Conservation (phyloP, 129 eudicot species). For the Escallonia herrerae region DNA sequence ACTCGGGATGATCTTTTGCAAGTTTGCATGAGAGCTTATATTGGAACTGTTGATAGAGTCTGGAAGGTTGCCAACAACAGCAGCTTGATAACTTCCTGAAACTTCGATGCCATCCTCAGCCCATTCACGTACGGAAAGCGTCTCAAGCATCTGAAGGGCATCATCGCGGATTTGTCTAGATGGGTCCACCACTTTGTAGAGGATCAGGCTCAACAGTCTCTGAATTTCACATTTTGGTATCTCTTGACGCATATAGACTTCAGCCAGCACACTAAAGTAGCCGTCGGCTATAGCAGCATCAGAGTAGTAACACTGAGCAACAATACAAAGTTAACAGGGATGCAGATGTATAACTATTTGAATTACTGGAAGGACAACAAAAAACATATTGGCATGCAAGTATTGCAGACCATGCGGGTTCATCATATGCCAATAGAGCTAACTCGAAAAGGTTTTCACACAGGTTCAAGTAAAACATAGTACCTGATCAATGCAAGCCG, state of each 20-base stretch:
- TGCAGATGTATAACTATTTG: not conserved
- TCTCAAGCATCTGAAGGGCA: conserved; percentile 99
- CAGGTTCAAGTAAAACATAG: not conserved
- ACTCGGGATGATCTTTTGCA: conserved; percentile 97
- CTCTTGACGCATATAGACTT: conserved; percentile 99
- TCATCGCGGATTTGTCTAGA: conserved; percentile 97
- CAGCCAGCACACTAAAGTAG: conserved; percentile 95
- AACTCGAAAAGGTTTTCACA: no score
- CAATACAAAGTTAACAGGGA: conserved; percentile 2
- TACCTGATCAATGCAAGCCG: conserved; percentile 99
- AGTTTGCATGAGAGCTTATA: conserved; percentile 97
- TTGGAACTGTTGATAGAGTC: conserved; percentile 99
- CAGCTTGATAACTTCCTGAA: conserved; percentile 90
- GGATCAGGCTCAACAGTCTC: conserved; percentile 82
- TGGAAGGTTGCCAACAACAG: conserved; percentile 98
- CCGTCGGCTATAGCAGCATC: conserved; percentile 99
- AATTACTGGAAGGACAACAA: not conserved
- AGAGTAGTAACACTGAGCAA: conserved; percentile 80
- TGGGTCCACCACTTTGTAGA: conserved; percentile 98
- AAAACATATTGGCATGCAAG: not conserved
- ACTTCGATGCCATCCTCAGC: conserved; percentile 89
- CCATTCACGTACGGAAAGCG: conserved; percentile 93
- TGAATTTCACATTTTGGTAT: conserved; percentile 98
- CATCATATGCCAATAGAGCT: no score
- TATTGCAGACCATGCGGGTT: no score